Evolutionary conservation across 1,284 basidiomycete species (phyloP).

Genomic region (Lentinus polychrous): DNA sequence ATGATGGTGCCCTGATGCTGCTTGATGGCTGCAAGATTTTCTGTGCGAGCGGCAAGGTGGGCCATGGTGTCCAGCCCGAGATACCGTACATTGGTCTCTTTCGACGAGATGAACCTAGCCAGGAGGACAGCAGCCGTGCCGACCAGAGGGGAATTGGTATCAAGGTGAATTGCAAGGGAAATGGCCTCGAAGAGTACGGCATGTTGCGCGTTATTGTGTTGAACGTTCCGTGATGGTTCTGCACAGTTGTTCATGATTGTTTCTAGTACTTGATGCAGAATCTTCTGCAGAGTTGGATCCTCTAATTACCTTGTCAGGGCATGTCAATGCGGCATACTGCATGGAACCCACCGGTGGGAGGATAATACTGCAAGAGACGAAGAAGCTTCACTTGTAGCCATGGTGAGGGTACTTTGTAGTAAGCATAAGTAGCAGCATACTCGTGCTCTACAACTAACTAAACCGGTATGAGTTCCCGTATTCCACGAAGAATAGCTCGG

Average conservation of each 20-base stretch:
- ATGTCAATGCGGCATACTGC: constrained; percentile 2
- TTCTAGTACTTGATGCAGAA: constrained; percentile 82
- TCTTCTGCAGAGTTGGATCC: constrained; percentile 73
- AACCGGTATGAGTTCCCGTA: not conserved
- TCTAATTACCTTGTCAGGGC: constrained; percentile 39
- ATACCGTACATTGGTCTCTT: constrained; percentile 98
- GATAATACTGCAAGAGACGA: constrained; percentile 91
- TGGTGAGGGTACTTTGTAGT: constrained; percentile 96
- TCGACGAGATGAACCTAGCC: constrained; percentile 93
- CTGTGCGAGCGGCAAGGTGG: constrained; percentile 90
- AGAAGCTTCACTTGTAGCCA: constrained; percentile 98
- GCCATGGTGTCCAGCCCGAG: constrained; percentile 98
- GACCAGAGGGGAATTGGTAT: constrained; percentile 87
- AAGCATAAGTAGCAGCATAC: constrained; percentile 84
- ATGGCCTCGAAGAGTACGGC: constrained; percentile 99
- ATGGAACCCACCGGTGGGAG: constrained; percentile 69
- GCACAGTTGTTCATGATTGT: constrained; percentile 91
- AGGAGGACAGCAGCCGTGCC: constrained; percentile 87
- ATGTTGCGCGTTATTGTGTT: constrained; percentile 98
- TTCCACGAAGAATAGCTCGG: not conserved
- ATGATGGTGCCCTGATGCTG: constrained; percentile 96
- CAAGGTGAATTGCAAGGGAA: constrained; percentile 93
- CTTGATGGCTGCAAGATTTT: constrained; percentile 89
- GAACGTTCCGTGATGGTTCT: constrained; percentile 90
- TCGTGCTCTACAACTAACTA: constrained; percentile 90